Evolutionary conservation across 2,329 filamentous ascomycete genomes (phyloP), one percentile per base, ranked within the genome.

Genomic region (Fusarium anthophilum): DNA sequence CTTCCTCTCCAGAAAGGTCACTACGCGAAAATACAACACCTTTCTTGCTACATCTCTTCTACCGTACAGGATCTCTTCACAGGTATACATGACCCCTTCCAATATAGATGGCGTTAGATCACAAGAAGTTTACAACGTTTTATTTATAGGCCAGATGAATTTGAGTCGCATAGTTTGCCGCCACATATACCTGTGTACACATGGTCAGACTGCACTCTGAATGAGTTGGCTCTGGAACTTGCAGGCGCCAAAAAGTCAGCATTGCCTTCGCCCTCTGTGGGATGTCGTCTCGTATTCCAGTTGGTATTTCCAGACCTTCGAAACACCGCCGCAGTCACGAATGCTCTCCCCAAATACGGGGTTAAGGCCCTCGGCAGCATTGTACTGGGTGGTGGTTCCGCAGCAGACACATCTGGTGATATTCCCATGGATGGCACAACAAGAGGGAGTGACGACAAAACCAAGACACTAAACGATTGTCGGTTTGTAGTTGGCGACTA

Each of bases 401-500:
- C 85, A 4, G 83, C 85, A 15, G 82, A 82, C 56, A 78, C 84
- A 30, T 81, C 82, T 8, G 84, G 83, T 59, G 81, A 83, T 22
- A 82, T 81, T 12, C 81, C 82, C 53, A 80, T 78, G 50, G 78
- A 75, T 13, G 70, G 78, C 77, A 66, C 80, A 78, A 69, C 77
- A 73, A 73, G 76, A 77, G 71, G 80, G 80, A 86, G 86, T 39
- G 88, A 88, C 11, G 91, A 94, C 35, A 88, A 90, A 17, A 87
- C 91, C 35, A 96, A 92, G 84, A 95, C 93, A 14, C 83, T 98
- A 38, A 87, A 87, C 43, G 94, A 97, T 61, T 91, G 90, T 39
- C 89, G 92, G 28, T 97, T 98, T 78, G 92, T 98, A 17, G 92
- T 96, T 71, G 96, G 96, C 2, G 96, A 98, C 82, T 97, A 93